phyloP scores from a whole-genome alignment of 225 moss, liverwort and hornwort genomes.

The Antitrichia curtipendula region DNA sequence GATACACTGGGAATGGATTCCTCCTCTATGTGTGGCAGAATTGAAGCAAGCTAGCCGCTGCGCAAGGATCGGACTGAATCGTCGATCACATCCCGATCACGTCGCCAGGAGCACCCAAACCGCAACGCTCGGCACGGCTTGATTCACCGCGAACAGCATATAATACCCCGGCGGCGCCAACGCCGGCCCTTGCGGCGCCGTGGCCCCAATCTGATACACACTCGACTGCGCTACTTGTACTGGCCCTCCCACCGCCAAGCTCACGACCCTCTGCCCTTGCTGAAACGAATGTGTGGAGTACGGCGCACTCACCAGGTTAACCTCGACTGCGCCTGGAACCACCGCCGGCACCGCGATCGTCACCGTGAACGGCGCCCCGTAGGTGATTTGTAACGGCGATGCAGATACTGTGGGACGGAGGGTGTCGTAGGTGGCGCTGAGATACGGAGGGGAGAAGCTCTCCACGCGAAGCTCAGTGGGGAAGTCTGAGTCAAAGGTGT shows the following conservation, averaged over 20 bases:
- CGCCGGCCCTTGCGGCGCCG: slow-evolving; percentile 1
- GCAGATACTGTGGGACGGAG: slow-evolving; percentile 25
- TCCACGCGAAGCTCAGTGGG: slow-evolving; percentile 72
- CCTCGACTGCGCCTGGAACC: neutral
- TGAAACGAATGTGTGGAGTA: slow-evolving; percentile 65
- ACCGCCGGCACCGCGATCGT: slow-evolving; percentile 5
- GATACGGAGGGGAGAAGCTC: slow-evolving; percentile 54
- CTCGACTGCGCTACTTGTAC: slow-evolving; percentile 25
- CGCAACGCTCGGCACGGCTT: slow-evolving; percentile 31
- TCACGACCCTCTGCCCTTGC: slow-evolving; percentile 68
- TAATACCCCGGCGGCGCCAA: slow-evolving; percentile 36
- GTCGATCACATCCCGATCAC: neutral
- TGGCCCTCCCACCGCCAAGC: slow-evolving; percentile 6
- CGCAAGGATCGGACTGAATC: neutral
- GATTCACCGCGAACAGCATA: slow-evolving; percentile 43
- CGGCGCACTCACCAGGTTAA: slow-evolving; percentile 59
- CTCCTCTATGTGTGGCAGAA: neutral
- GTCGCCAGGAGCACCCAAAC: slow-evolving; percentile 33
- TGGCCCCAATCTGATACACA: slow-evolving; percentile 20
- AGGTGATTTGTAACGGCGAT: slow-evolving; percentile 22
- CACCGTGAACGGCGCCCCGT: slow-evolving; percentile 24
- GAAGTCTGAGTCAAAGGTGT: slow-evolving; percentile 15
- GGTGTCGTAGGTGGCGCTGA: neutral
- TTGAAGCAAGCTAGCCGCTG: neutral
- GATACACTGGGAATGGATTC: neutral